Conservation (phyloP, 176 grass and related monocot species). For the Otatea glauca region DNA sequence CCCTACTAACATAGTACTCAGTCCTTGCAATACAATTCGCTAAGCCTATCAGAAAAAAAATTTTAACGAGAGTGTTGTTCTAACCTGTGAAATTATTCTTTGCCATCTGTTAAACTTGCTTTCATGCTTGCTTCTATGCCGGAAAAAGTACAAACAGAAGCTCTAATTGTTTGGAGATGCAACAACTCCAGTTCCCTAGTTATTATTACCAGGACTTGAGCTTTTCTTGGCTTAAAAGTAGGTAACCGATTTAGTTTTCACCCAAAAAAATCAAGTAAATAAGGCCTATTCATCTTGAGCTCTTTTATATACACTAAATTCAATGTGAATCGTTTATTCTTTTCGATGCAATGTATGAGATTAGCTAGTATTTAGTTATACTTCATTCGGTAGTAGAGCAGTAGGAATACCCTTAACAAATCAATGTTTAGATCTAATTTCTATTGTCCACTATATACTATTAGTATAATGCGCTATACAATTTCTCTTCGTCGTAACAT, state of each 20-base stretch:
- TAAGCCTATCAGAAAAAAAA: too few species aligned
- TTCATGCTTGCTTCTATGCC: background rate
- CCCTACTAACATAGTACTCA: background rate
- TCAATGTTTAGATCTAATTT: too few species aligned
- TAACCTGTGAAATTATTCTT: background rate
- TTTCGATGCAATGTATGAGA: too few species aligned
- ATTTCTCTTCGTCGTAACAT: background rate
- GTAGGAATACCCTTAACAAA: too few species aligned
- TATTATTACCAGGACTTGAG: background rate
- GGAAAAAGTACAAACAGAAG: background rate
- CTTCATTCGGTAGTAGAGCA: too few species aligned
- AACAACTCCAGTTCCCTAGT: background rate
- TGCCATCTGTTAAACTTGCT: background rate
- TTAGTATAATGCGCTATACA: too few species aligned
- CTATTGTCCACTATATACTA: too few species aligned
- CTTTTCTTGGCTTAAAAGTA: background rate
- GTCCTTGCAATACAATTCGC: too few species aligned
- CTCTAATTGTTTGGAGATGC: background rate
- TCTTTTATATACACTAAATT: too few species aligned
- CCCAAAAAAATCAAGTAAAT: background rate
- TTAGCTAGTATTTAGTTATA: too few species aligned
- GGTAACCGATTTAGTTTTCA: background rate
- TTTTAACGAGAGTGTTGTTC: too few species aligned
- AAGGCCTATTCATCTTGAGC: background rate
- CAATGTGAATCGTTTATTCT: too few species aligned